Evolutionary conservation across 2,329 filamentous ascomycete species (phyloP).

Genomic region (Scortechinia acanthostroma): DNA sequence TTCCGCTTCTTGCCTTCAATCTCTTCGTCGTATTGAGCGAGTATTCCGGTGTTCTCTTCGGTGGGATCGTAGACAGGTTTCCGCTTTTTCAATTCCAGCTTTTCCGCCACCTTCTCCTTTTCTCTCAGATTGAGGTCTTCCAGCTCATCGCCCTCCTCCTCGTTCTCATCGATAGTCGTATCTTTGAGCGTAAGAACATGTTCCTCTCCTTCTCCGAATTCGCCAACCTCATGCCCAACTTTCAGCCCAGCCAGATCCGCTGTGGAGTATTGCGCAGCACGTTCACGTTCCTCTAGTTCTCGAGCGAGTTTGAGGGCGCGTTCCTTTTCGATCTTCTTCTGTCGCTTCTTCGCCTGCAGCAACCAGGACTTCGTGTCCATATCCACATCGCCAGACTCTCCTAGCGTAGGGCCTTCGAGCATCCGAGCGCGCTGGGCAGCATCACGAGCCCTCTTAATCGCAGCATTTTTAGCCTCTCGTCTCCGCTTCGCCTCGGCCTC

Average conservation of each 20-base stretch:
- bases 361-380: conserved; percentile 84
- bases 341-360: conserved; percentile 81
- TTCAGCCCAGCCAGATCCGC: conserved; percentile 84
- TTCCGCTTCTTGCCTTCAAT: conserved; percentile 85
- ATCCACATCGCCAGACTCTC: conserved; percentile 61
- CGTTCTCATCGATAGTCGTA: conserved; percentile 73
- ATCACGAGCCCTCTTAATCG: conserved; percentile 82
- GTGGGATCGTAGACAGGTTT: conserved; percentile 80
- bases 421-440: conserved; percentile 68
- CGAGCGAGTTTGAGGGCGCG: conserved; percentile 59
- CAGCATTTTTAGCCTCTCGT: conserved; percentile 73
- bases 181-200: conserved; percentile 95
- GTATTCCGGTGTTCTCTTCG: conserved; percentile 59
- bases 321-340: conserved; percentile 75
- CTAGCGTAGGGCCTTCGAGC: conserved; percentile 77
- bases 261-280: conserved; percentile 70
- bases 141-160: conserved; percentile 84
- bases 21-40: conserved; percentile 93
- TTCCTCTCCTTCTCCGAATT: conserved; percentile 76
- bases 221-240: conserved; percentile 77
- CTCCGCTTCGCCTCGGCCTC: conserved; percentile 71
- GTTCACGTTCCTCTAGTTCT: conserved; percentile 72
- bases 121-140: conserved; percentile 71
- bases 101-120: conserved; percentile 67
- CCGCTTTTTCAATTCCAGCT: conserved; percentile 81